Base-by-base conservation (phyloP, 805 yeast species). In the Ogataea polymorpha region DNA sequence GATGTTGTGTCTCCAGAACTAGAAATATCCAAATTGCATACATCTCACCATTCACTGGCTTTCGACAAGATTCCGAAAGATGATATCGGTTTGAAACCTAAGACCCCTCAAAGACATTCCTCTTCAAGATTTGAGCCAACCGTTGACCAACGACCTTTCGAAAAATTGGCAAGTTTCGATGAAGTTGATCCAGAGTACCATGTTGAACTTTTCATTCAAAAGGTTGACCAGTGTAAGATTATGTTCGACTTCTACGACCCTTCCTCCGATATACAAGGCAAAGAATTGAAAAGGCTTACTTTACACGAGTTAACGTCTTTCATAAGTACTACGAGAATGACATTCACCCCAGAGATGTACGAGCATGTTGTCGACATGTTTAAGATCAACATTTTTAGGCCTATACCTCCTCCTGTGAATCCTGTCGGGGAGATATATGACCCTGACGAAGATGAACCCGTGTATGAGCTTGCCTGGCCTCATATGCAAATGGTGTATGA, bases 391-490 rank as follows among this genome's bases (percentile, higher is more conserved):
- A 73, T 93, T 41, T 90, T 93, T 65, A 78, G 99, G 58, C 96
- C 98, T 23, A 88, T 93, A 35, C 98, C 99, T 3, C 99, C 99
- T 1, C 97, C 98, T 1, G 96, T 90, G 26, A 93, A 93, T 61
- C 98, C 98, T 5, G 77, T 90, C 33, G 99, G 99, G 27, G 99
- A 93, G 50, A 77, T 91, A 28, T 93, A 77, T 63, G 99, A 93
- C 56, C 99, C 99, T 1, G 99, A 93, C 66, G 99, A 93, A 66
- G 99, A 93, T 68, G 99, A 93, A 65, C 98, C 98, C 3, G 95
- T 93, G 27, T 80, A 81, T 54, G 98, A 93, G 62, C 78, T 91
- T 49, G 90, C 97, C 8, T 93, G 99, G 99, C 96, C 98, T 10
- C 99, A 93, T 62, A 93, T 93, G 98, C 95, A 88, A 65, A 77